phyloP scores from a whole-genome alignment of 2,329 filamentous ascomycete genomes.

The Nemania sp. region DNA sequence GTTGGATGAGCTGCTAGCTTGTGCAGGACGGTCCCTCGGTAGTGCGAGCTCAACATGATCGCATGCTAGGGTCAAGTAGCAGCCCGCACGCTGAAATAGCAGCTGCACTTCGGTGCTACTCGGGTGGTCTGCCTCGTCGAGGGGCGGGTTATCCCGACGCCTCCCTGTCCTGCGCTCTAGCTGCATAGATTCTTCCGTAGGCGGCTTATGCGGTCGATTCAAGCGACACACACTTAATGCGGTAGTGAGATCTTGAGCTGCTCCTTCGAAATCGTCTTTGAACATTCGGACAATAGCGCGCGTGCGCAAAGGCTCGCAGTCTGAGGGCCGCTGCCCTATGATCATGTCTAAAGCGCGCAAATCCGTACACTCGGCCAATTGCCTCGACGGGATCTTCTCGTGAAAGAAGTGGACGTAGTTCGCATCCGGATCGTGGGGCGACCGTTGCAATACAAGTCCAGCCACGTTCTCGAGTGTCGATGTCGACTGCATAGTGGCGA shows the following conservation, averaged over 20 bases:
- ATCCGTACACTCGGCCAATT: conserved; percentile 78
- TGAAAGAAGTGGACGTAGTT: conserved; percentile 95
- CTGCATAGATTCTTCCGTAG: conserved; percentile 64
- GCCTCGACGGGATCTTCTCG: conserved; percentile 84
- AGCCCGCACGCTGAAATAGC: conserved; percentile 79
- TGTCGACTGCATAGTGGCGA: conserved; percentile 85
- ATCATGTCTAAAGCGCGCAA: conserved; percentile 75
- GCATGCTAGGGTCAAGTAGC: conserved; percentile 78
- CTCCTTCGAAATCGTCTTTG: conserved; percentile 78
- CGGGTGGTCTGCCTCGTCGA: conserved; percentile 68
- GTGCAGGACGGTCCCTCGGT: conserved; percentile 39
- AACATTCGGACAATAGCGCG: conserved; percentile 80
- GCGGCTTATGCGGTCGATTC: conserved; percentile 59
- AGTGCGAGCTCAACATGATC: conserved; percentile 71
- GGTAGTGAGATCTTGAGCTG: conserved; percentile 75
- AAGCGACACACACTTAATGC: conserved; percentile 69
- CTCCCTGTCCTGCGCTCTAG: conserved; percentile 55
- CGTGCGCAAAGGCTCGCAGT: conserved; percentile 77
- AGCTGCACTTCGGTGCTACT: conserved; percentile 80
- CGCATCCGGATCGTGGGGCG: conserved; percentile 75
- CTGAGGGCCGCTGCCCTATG: conserved; percentile 71
- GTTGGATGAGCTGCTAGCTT: conserved; percentile 38
- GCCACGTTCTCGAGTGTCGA: conserved; percentile 83
- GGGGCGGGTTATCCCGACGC: conserved; percentile 49
- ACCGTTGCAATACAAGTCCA: conserved; percentile 76